A percentile compares a stretch with the other conserved stretches of the same genome.
These are phyloP conservation scores for Saturnispora bothae DNA, from an alignment of 805 yeast genomes.

Conservation along the genomic window DNA sequence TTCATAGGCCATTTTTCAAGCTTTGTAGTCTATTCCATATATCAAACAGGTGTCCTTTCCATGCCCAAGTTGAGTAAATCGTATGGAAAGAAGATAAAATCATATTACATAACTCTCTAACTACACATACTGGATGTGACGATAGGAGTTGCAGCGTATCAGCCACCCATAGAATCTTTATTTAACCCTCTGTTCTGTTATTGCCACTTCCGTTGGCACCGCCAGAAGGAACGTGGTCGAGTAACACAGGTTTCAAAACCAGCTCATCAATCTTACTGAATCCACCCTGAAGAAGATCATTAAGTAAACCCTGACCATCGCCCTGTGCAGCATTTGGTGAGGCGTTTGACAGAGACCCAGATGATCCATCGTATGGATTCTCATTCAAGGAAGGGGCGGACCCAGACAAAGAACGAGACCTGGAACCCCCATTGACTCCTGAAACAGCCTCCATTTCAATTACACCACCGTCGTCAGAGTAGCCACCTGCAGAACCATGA, in stretches of 20 bases:
- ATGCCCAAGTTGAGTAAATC: too few relatives aligned
- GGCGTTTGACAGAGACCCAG: too few relatives aligned
- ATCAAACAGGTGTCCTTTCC: too few relatives aligned
- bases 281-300: constrained; percentile 44
- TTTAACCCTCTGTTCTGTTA: too few relatives aligned
- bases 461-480: not conserved
- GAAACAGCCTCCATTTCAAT: not conserved
- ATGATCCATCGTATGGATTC: not conserved
- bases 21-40: too few relatives aligned
- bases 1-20: too few relatives aligned
- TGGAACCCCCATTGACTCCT: not conserved
- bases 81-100: too few relatives aligned
- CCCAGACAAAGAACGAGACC: constrained; percentile 17
- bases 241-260: constrained; percentile 81
- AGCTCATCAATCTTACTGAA: constrained; percentile 89
- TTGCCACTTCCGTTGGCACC: constrained; percentile 3
- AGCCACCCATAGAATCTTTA: too few relatives aligned
- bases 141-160: too few relatives aligned
- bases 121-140: too few relatives aligned
- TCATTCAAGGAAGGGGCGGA: constrained; percentile 16
- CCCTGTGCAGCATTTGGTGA: too few relatives aligned
- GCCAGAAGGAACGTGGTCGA: constrained; percentile 44
- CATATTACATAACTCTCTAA: too few relatives aligned
- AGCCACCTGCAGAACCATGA: not conserved
- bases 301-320: constrained; percentile 15